Evolutionary conservation across 2,329 filamentous ascomycete species (phyloP), one percentile per base, ranked within the genome.

Genomic region (Fusarium tjaetaba): DNA sequence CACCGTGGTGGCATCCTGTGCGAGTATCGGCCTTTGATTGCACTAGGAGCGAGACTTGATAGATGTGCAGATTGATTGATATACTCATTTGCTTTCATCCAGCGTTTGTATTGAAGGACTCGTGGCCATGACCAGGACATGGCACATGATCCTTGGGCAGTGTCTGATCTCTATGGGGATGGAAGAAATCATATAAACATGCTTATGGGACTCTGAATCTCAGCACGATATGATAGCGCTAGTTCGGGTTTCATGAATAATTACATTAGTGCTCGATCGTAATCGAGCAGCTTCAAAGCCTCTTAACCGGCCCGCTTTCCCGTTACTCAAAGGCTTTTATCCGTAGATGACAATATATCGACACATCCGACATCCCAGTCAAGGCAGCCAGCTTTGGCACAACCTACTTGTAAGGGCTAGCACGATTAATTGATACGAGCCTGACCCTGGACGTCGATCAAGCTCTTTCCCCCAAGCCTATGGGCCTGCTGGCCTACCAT

Each of bases 371-470:
- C 26, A 26, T 36, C 39, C 32, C 57, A 38, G 45, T 55, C 30
- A 53, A 58, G 22, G 32, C 32, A 43, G 46, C 42, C 51, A 57
- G 52, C 43, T 51, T 48, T 53, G 41, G 30, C 55, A 38, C 36
- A 62, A 41, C 30, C 22, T 32, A 42, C 26, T 56, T 72, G 45
- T 32, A 41, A 36, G 43, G 43, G 55, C 52, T 59, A 46, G 57
- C 48, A 42, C 51, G 51, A 49, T 39, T 20, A 65, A 52, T 59
- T 70, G 55, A 53, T 65, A 58, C 39, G 48, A 53, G 45, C 55
- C 46, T 30, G 43, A 56, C 49, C 60, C 60, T 60, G 24, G 56
- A 39, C 30, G 70, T 67, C 58, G 65, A 73, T 73, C 61, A 73
- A 43, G 41, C 65, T 41, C 34, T 62, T 38, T 55, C 42, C 38